phyloP scores from a whole-genome alignment of 2,329 filamentous ascomycete genomes.

The Aspergillus niger region DNA sequence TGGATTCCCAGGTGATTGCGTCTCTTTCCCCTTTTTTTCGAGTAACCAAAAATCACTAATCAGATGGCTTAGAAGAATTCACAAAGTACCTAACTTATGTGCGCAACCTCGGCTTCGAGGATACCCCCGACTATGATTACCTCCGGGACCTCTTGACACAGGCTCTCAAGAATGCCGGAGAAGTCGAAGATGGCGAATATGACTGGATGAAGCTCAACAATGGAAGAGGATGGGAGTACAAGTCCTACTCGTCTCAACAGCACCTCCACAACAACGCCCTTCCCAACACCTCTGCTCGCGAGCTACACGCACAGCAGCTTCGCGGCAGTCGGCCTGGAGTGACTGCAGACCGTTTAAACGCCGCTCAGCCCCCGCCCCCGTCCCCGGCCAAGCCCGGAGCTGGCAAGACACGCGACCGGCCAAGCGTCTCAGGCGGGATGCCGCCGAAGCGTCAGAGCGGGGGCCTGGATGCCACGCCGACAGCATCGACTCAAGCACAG shows the following conservation, averaged over 20 bases:
- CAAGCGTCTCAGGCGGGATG: slow-evolving; percentile 74
- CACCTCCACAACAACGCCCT: slow-evolving; percentile 75
- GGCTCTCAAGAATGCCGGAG: slow-evolving; percentile 88
- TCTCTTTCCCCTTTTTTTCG: neutral
- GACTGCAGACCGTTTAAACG: slow-evolving; percentile 88
- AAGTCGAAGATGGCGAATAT: slow-evolving; percentile 96
- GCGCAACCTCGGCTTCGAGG: slow-evolving; percentile 95
- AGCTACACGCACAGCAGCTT: slow-evolving; percentile 71
- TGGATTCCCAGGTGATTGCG: slow-evolving; percentile 71
- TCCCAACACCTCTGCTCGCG: slow-evolving; percentile 80
- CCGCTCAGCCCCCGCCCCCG: slow-evolving; percentile 84
- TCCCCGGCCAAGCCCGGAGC: slow-evolving; percentile 77
- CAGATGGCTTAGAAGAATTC: slow-evolving; percentile 72
- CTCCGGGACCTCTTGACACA: slow-evolving; percentile 95
- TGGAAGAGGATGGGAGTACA: slow-evolving; percentile 88
- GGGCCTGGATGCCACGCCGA: slow-evolving; percentile 71
- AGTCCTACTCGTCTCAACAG: slow-evolving; percentile 68
- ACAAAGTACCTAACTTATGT: slow-evolving; percentile 97
- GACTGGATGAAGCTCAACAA: slow-evolving; percentile 99
- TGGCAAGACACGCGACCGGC: slow-evolving; percentile 71
- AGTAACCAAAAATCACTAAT: slow-evolving; percentile 18
- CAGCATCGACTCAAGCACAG: slow-evolving; percentile 90
- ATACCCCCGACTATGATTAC: slow-evolving; percentile 98
- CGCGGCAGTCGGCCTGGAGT: slow-evolving; percentile 64
- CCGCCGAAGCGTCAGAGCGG: slow-evolving; percentile 73